Evolutionary conservation across 225 moss, liverwort and hornwort species (phyloP), one percentile per base, ranked within the genome.

Genomic region (Takakia lepidozioides): DNA sequence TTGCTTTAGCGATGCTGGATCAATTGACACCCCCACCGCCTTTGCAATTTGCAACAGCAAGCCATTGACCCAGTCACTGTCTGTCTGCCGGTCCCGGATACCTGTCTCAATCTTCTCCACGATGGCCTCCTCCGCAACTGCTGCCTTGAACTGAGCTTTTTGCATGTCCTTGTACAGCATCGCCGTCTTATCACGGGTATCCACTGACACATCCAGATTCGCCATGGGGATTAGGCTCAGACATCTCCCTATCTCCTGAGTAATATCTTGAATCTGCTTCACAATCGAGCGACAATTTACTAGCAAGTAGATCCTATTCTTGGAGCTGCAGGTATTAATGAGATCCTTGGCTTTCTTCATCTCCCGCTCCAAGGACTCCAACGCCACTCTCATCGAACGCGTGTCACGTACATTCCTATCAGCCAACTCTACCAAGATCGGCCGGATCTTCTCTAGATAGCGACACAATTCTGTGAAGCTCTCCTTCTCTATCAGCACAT

Each of bases 1-100:
- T 27, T 53, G 57, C 49, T 86, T 84, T 43, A 95, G 48, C 17
- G 79, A 62, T 7, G 60, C 47, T 16, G 79, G 76, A 19, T 89
- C 83, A 1, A 66, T 65, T 7, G 76, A 50, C 11, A 89, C 75
- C 0, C 86, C 89, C 19, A 84, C 76, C 8, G 70, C 68, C 24
- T 48, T 61, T 11, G 93, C 93, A 48, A 95, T 75, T 68, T 77
- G 79, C 57, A 84, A 20, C 10, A 95, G 61, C 13, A 95, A 63
- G 7, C 78, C 79, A 34, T 87, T 95, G 1, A 86, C 84, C 29
- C 65, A 86, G 34, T 89, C 82, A n/a, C 70, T 81, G 55, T 87
- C 74, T 17, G 57, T 80, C 56, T 82, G 82, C 9, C 74, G 69
- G 42, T 84, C 70, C 24, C 86, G 78, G 38, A 95, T 76, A 9